phyloP scores from a whole-genome alignment of 306 rosid genomes.

The Fragaria ananassa region DNA sequence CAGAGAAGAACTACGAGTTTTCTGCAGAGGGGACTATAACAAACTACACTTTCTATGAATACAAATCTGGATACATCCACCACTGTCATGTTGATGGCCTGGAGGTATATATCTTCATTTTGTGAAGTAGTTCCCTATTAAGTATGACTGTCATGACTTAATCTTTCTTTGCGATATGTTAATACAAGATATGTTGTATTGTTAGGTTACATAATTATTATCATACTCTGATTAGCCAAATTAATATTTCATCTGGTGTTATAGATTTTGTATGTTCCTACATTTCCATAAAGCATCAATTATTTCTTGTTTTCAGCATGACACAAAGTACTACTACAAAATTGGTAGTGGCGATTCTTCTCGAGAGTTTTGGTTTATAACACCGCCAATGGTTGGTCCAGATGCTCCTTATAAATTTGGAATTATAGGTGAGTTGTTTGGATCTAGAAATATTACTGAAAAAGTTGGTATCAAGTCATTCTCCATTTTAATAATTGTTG shows the following conservation, averaged over 20 bases:
- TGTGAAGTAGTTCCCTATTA: neutral
- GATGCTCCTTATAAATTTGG: slow-evolving; percentile 85
- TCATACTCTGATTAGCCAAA: neutral
- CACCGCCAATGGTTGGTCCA: slow-evolving; percentile 72
- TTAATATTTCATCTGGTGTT: neutral
- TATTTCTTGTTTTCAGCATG: slow-evolving; percentile 47
- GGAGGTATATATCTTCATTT: slow-evolving; percentile 46
- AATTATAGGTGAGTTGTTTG: slow-evolving; percentile 66
- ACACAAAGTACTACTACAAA: slow-evolving; percentile 80
- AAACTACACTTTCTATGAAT: slow-evolving; percentile 73
- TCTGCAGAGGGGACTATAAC: slow-evolving; percentile 51
- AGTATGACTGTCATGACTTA: neutral
- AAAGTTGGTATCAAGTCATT: slow-evolving; percentile 7
- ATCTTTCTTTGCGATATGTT: neutral
- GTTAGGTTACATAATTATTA: neutral
- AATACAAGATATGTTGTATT: neutral
- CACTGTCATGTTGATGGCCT: slow-evolving; percentile 79
- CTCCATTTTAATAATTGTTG: slow-evolving; percentile 13
- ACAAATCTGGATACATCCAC: slow-evolving; percentile 86
- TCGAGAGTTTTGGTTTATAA: slow-evolving; percentile 79
- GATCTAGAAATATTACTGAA: slow-evolving; percentile 12
- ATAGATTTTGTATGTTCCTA: neutral
- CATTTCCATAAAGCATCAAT: neutral
- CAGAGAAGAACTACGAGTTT: slow-evolving; percentile 36
- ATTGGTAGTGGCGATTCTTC: slow-evolving; percentile 80